A percentile compares a stretch with the other conserved stretches of the same genome.
phyloP scores from a whole-genome alignment of 306 rosid genomes.

The Corylus americana region DNA sequence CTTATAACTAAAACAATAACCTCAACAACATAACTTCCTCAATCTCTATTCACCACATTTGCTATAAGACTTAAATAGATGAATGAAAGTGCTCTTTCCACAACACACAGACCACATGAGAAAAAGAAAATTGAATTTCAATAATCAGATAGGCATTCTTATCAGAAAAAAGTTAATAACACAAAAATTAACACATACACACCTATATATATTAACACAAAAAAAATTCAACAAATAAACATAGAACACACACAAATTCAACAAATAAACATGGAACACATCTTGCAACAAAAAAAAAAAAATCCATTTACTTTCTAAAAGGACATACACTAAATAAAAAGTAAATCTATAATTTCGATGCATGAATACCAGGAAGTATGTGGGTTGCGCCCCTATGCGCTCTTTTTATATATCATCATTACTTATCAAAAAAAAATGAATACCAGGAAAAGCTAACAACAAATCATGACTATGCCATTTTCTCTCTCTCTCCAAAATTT shows the following conservation, averaged over 20 bases:
- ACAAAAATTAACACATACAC: too few species aligned
- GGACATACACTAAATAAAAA: not conserved
- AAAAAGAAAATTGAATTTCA: not conserved
- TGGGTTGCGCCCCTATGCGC: too few species aligned
- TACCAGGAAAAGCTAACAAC: too few species aligned
- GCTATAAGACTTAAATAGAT: not conserved
- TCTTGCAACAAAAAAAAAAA: not conserved
- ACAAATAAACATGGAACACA: not conserved
- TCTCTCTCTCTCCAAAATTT: too few species aligned
- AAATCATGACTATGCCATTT: too few species aligned
- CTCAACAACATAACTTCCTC: slow-evolving; percentile 1
- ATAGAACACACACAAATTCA: too few species aligned
- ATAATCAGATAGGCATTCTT: not conserved
- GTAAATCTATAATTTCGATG: not conserved
- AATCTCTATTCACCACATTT: not conserved
- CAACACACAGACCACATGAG: not conserved
- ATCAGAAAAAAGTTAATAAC: too few species aligned
- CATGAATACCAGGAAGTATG: too few species aligned
- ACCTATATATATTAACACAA: too few species aligned
- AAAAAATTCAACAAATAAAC: too few species aligned
- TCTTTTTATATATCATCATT: not conserved
- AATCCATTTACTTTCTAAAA: not conserved
- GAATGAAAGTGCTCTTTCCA: slow-evolving; percentile 4
- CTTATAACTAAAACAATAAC: slow-evolving; percentile 7
- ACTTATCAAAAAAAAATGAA: too few species aligned